Base-by-base conservation (phyloP, 805 yeast genomes). In the Ascoidea tarda region DNA sequence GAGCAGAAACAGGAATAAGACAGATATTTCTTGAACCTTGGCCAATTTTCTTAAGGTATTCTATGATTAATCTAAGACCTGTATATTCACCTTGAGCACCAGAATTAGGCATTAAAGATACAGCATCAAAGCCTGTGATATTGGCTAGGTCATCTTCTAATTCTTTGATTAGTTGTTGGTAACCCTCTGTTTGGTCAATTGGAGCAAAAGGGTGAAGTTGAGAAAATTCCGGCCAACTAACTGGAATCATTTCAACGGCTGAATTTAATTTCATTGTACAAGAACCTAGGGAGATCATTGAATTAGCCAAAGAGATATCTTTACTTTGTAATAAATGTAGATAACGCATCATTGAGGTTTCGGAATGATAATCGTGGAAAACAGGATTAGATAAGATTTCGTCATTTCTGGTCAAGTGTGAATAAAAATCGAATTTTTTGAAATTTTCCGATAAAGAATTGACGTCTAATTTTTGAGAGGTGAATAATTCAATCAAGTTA, bases 1-100 rank as follows among this genome's bases (percentile, higher is more conserved):
- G 99, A 1, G 99, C 99, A 61, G 93, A 82, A 4, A 91, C 96
- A 5, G 99, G 99, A 60, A 93, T 93, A 64, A 93, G 75, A 68
- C 97, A 93, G 52, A 93, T 76, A 66, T 89, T 81, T 64, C 99
- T 78, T 54, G 81, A 71, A 16, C 75, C 67, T 63, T 89, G 83
- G 47, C 93, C 95, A 48, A 71, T 74, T 21, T 83, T 71, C 56
- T 80, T 78, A 59, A 86, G 78, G 65, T 87, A 93, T 46, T 84
- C 78, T 59, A 81, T 77, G 59, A 93, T 91, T 48, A 89, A 88
- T 55, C 95, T 79, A 55, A 93, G 74, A 33, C 99, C 99, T 14
- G 98, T 79, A 69, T 85, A 93, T 69, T 93, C 99, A 68, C 99
- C 99, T 69, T 91, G 96, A 46, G 99, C 98, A 59, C 99, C 99